Base-by-base conservation (phyloP, 371 early-diverging fungal genomes). In the Blakeslea trispora region DNA sequence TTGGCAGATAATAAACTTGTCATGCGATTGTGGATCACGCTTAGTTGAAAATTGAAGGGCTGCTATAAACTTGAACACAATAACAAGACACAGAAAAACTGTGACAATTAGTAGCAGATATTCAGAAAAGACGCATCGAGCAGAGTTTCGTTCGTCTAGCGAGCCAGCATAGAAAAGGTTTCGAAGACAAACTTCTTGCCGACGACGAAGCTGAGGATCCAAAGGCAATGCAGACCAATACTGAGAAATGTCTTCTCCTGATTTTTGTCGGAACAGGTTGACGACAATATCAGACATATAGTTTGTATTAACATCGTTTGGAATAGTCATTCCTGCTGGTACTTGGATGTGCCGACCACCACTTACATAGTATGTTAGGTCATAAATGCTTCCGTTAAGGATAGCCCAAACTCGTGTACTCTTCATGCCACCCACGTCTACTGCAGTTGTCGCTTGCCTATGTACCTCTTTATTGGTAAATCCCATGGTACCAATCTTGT, bases 51-150 rank as follows among this genome's bases (percentile, higher is more conserved):
- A 79, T 66, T 92, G 95, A 59, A 97, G 68, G 0, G 97, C 96
- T 9, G 95, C 90, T 55, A 96, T 69, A 53, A 93, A 94, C 76
- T 96, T 96, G 78, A 96, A 84, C 50, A 90, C 74, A 50, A 96
- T 92, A 22, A 97, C 90, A 52, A 83, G 80, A 39, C 91, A 89
- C 49, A 97, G 67, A 39, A 95, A 70, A 4, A 77, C 79, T 4
- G 96, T 88, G 35, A 89, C 82, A 18, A 82, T 84, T 23, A 96
- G 71, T 19, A 96, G 64, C 10, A 96, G 74, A 71, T 90, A 94
- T 69, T 93, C 90, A 6, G 93, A 87, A 64, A 96, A 87, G 56
- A 87, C 76, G 68, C 97, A 97, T 56, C 79, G 82, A 45, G 82
- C 63, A 5, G 89, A 84, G 49, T 86, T 83, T 39, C 97, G 88